These are phyloP conservation scores for Lactifluus volemus DNA, from an alignment of 768 basidiomycete genomes.

Conservation along the genomic window DNA sequence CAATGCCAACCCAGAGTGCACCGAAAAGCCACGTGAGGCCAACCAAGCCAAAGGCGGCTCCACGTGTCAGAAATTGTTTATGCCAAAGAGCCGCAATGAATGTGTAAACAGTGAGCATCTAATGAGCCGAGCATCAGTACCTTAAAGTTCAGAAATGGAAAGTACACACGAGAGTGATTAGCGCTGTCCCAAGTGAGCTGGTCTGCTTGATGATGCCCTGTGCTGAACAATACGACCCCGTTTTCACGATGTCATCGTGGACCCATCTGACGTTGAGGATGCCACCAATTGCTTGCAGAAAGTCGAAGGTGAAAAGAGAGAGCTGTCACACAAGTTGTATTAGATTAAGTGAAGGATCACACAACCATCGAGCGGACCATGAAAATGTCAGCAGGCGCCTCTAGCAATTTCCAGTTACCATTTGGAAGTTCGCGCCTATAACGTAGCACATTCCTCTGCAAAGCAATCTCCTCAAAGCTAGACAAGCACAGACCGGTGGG, in stretches of 20 bases:
- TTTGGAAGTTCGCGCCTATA: not conserved
- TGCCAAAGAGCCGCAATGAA: conserved; percentile 33
- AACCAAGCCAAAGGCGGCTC: conserved; percentile 19
- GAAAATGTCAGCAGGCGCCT: conserved; percentile 33
- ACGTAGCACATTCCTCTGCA: conserved; percentile 10
- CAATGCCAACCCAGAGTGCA: no score
- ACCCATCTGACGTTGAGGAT: conserved; percentile 30
- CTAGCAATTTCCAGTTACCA: conserved; percentile 23
- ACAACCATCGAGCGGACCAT: conserved; percentile 25
- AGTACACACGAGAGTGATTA: conserved; percentile 32
- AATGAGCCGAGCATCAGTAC: not conserved
- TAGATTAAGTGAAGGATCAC: not conserved
- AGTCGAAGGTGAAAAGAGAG: conserved; percentile 26
- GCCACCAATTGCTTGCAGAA: conserved; percentile 33
- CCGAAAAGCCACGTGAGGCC: no score
- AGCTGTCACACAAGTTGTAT: conserved; percentile 20
- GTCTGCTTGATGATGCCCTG: conserved; percentile 34
- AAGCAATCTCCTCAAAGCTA: not conserved
- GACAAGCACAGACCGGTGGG: not conserved
- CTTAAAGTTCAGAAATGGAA: no score
- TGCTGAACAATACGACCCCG: conserved; percentile 29
- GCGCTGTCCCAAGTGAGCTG: conserved; percentile 34
- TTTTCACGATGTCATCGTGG: conserved; percentile 25
- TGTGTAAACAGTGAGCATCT: conserved; percentile 31
- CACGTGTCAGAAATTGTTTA: conserved; percentile 23